Evolutionary conservation across 108 stramenopile species (phyloP).

Genomic region (Chaetoceros muelleri): DNA sequence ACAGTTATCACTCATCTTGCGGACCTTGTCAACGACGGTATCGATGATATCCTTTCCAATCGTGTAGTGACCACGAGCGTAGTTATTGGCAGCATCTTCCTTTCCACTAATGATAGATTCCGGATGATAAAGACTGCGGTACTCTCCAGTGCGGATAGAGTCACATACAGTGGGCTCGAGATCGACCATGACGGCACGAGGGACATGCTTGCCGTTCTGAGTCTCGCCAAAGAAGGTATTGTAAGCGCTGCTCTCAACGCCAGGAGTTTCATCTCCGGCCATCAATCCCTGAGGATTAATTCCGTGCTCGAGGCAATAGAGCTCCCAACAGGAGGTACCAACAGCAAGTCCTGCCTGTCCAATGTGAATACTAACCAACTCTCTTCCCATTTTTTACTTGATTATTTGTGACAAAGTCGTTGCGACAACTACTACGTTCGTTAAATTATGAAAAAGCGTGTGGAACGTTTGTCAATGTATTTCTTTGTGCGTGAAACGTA

Average conservation of each 20-base stretch:
- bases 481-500: no score
- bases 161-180: constrained; percentile 97
- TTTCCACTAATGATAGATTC: constrained; percentile 99
- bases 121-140: constrained; percentile 95
- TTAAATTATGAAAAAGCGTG: no score
- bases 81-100: constrained; percentile 99
- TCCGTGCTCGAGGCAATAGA: no score
- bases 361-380: constrained; percentile 66
- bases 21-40: constrained; percentile 95
- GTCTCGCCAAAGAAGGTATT: constrained; percentile 99
- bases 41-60: constrained; percentile 98
- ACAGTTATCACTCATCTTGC: constrained; percentile 98
- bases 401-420: no score
- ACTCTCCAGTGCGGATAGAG: constrained; percentile 85
- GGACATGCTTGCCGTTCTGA: constrained; percentile 95
- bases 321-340: constrained; percentile 97
- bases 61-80: constrained; percentile 99
- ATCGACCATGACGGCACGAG: constrained; percentile 93
- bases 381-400: no score
- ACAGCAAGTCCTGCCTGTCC: constrained; percentile 94
- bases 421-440: no score
- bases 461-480: no score
- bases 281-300: constrained; percentile 92
- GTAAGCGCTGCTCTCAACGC: constrained; percentile 80
- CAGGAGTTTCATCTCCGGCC: constrained; percentile 71